Evolutionary conservation across 2,329 filamentous ascomycete species (phyloP), one percentile per base, ranked within the genome.

Genomic region (Alternaria longipes): DNA sequence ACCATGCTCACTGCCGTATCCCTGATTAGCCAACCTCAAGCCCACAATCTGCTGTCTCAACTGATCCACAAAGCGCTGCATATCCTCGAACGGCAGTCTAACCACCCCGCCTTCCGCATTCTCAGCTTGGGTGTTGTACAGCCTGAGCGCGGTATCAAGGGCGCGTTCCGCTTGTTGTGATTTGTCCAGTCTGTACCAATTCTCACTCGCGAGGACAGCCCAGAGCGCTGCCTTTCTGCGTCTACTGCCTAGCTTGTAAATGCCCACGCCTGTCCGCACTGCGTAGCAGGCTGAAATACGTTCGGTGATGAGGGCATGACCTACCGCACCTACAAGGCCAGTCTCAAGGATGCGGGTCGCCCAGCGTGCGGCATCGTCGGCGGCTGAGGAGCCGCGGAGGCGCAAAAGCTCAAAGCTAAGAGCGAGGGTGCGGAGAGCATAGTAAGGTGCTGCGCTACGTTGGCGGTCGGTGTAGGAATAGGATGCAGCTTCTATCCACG

Each of bases 281-380:
- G 88, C 87, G 79, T 94, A 97, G 80, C 92, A 97, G 3, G 91
- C 88, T 0, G 92, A 91, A 20, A 97, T 86, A 36, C 95, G 89
- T 80, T 99, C 94, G 54, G 90, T 93, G 69, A 97, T 84, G 12
- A 99, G 84, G 0, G 92, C 92, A 62, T 94, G 91, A 4, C 93
- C 93, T 1, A 95, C 83, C 1, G 84, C 82, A 0, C 92, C 93
- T 0, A 93, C 82, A 20, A 97, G 85, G 47, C 88, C 89, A 63
- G 65, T 64, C 42, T 98, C 94, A 6, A 98, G 86, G 34, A 95
- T 86, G 51, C 90, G 87, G 38, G 89, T 88, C 5, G 90, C 92
- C 93, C 94, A 98, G 74, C 87, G 88, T 18, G 93, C 93, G 8
- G 94, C 93, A 72, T 95, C 92, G 74, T 97, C 95, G 7, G 93